Evolutionary conservation across 2,329 filamentous ascomycete genomes (phyloP).

Genomic region (Neurospora sp.): DNA sequence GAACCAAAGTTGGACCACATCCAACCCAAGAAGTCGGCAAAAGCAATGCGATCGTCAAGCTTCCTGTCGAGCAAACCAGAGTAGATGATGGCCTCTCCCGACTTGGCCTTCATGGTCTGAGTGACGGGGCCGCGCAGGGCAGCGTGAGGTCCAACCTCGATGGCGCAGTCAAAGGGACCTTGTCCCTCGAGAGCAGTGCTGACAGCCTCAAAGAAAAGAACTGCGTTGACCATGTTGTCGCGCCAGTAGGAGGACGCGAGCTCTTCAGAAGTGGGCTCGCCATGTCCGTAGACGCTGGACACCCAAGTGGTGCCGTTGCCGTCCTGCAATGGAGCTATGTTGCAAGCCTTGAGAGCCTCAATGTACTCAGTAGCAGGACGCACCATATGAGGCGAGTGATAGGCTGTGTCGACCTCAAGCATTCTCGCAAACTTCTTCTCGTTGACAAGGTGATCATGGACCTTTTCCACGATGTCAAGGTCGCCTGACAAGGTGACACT

Average conservation of each 20-base stretch:
- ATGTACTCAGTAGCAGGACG: constrained; percentile 25
- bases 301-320: constrained; percentile 26
- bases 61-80: constrained; percentile 22
- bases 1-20: constrained; percentile 24
- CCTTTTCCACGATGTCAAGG: constrained; percentile 18
- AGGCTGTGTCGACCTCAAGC: constrained; percentile 34
- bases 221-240: constrained; percentile 33
- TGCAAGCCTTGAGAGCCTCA: constrained; percentile 19
- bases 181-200: constrained; percentile 14
- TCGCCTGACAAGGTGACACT: constrained; percentile 29
- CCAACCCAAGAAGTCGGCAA: constrained; percentile 25
- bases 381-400: constrained; percentile 40
- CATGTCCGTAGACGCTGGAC: constrained; percentile 27
- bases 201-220: constrained; percentile 34
- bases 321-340: constrained; percentile 17
- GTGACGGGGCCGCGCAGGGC: constrained; percentile 30
- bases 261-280: constrained; percentile 5
- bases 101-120: constrained; percentile 23
- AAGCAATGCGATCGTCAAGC: constrained; percentile 20
- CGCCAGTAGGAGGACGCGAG: constrained; percentile 29
- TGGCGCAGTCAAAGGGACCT: constrained; percentile 24
- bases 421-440: constrained; percentile 24
- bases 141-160: constrained; percentile 37
- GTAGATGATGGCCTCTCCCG: constrained; percentile 19
- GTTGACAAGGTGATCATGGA: constrained; percentile 13